These are phyloP conservation scores for Streptanthus diversifolius DNA, from an alignment of 345 rosid species.

Conservation along the genomic window DNA sequence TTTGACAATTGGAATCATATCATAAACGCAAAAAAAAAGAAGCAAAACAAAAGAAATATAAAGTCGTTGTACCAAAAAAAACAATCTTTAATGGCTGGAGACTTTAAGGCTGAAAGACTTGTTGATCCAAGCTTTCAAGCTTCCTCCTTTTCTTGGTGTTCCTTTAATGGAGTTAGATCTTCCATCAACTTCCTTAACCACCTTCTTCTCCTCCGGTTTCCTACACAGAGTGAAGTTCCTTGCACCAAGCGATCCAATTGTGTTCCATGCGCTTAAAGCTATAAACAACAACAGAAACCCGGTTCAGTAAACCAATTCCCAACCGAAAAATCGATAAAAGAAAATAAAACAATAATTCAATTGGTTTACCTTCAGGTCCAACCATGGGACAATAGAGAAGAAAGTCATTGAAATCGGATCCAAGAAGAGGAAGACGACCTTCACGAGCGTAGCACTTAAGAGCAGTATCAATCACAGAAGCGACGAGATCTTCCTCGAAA, in stretches of 20 bases:
- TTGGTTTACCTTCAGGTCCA: constrained; percentile 51
- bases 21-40: neutral
- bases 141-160: constrained; percentile 47
- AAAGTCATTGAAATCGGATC: constrained; percentile 74
- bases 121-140: constrained; percentile 91
- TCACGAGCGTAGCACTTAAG: constrained; percentile 93
- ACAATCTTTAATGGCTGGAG: constrained; percentile 46
- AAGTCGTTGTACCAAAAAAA: neutral
- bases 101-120: constrained; percentile 77
- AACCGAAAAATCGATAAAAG: too few species aligned
- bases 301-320: neutral
- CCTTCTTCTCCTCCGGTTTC: constrained; percentile 60
- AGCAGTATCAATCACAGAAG: constrained; percentile 72
- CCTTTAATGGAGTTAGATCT: constrained; percentile 33
- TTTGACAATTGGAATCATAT: constrained; percentile 3
- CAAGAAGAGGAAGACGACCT: constrained; percentile 90
- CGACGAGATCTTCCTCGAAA: constrained; percentile 67
- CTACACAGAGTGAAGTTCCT: constrained; percentile 88
- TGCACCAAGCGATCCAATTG: constrained; percentile 72
- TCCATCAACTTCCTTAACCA: constrained; percentile 17
- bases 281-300: constrained; percentile 17
- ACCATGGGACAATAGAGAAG: constrained; percentile 67
- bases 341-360: neutral
- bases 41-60: neutral
- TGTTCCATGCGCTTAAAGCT: constrained; percentile 75